A percentile compares a stretch with the other conserved stretches of the same genome.
phyloP scores from a whole-genome alignment of 495 filamentous ascomycete species.

The Penicillium ucsense region DNA sequence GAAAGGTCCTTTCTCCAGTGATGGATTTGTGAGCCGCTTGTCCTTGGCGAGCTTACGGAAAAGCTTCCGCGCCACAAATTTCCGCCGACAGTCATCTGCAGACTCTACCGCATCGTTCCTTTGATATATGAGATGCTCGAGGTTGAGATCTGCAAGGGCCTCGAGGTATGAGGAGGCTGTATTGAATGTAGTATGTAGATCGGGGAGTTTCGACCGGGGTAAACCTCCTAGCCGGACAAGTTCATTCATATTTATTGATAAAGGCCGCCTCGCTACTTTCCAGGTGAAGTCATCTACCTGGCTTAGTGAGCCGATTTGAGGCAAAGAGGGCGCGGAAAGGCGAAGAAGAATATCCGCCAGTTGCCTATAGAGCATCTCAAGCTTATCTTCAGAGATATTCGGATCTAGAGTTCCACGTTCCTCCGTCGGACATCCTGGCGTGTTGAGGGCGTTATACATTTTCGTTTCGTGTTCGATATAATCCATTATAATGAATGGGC shows the following conservation, averaged over 20 bases:
- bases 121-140: conserved; percentile 32
- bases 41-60: conserved; percentile 6
- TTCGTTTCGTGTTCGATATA: conserved; percentile 24
- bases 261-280: conserved; percentile 12
- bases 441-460: conserved; percentile 23
- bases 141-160: conserved; percentile 31
- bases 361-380: conserved; percentile 22
- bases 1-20: conserved; percentile 8
- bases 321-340: conserved; percentile 20
- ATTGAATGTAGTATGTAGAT: conserved; percentile 25
- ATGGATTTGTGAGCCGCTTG: neutral
- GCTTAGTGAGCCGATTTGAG: conserved; percentile 28
- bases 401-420: conserved; percentile 20
- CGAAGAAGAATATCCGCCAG: conserved; percentile 27
- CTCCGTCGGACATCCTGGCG: conserved; percentile 9
- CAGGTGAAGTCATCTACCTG: conserved; percentile 15
- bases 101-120: conserved; percentile 24
- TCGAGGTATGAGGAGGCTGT: conserved; percentile 26
- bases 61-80: conserved; percentile 2
- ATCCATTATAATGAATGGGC: conserved; percentile 35
- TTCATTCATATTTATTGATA: conserved; percentile 26
- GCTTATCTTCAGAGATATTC: conserved; percentile 16
- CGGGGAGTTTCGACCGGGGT: conserved; percentile 23
- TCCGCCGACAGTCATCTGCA: conserved; percentile 6
- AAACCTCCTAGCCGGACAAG: conserved; percentile 18